phyloP scores from a whole-genome alignment of 352 stramenopile species.

The Phytophthora rubi region DNA sequence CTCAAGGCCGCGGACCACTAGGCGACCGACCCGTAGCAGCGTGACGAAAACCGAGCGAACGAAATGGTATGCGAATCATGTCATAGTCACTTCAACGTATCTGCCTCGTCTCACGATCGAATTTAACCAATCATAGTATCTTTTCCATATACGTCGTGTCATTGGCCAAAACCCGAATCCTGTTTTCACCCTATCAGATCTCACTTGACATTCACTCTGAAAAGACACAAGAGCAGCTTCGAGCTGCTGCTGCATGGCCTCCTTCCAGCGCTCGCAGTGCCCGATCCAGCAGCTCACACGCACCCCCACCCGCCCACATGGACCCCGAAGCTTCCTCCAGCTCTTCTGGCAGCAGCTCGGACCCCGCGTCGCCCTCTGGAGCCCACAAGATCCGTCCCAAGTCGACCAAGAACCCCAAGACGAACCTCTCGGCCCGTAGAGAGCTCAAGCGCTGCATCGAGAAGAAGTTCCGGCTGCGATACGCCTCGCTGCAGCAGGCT shows the following conservation, averaged over 20 bases:
- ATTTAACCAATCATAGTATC: slow-evolving; percentile 23
- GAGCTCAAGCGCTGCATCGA: slow-evolving; percentile 65
- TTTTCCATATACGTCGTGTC: background rate
- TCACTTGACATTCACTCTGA: slow-evolving; percentile 13
- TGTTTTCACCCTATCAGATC: slow-evolving; percentile 24
- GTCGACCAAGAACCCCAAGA: slow-evolving; percentile 9
- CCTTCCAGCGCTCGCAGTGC: slow-evolving; percentile 13
- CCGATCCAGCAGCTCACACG: slow-evolving; percentile 3
- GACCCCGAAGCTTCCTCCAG: slow-evolving; percentile 3
- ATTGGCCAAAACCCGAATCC: slow-evolving; percentile 7
- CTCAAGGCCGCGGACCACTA: slow-evolving; percentile 76
- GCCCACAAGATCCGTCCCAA: slow-evolving; percentile 31
- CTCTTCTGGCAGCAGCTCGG: slow-evolving; percentile 17
- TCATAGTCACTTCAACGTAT: slow-evolving; percentile 19
- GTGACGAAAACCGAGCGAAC: too few species aligned
- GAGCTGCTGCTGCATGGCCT: slow-evolving; percentile 22
- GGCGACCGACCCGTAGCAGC: too few species aligned
- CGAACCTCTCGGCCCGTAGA: slow-evolving; percentile 19
- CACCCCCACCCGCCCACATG: background rate
- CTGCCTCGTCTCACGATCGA: slow-evolving; percentile 13
- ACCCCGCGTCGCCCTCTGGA: slow-evolving; percentile 15
- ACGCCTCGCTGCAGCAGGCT: slow-evolving; percentile 66
- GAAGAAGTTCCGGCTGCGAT: slow-evolving; percentile 77
- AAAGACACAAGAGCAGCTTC: background rate
- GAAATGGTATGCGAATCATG: slow-evolving; percentile 8